Evolutionary conservation across 2,329 filamentous ascomycete species (phyloP), one percentile per base, ranked within the genome.

Genomic region (Dryadomyces sulphureus): DNA sequence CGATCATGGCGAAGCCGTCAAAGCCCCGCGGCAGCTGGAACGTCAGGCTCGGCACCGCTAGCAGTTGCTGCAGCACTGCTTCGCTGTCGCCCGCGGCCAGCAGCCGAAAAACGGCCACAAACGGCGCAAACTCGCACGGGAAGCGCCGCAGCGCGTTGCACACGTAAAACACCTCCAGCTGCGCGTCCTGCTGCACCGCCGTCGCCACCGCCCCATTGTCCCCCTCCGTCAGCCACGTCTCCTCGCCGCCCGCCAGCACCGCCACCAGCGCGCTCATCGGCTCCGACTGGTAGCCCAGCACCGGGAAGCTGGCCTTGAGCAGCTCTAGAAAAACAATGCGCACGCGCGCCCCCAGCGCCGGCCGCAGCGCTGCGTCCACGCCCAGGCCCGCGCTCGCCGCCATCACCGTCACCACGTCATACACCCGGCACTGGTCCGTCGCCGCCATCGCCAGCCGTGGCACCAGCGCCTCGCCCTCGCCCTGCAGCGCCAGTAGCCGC

Each of bases 111-210:
- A 45, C 6, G 6, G 17, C 5, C 16, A 25, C 40, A 43, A 39
- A 47, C 65, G 72, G 74, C n/a, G 93, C 19, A 9, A 85, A 80
- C 62, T 95, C 90, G 60, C 85, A 90, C 0, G 90, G 90, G 57
- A 88, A 95, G 46, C 90, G 79, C 49, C 76, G 73, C 38, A 81
- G 72, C 7, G 89, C 79, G 57, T 84, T 75, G 43, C 75, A 67
- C 27, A 94, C 76, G 50, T 72, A 77, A 43, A 65, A 67, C 20
- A 68, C 68, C 56, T 82, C 68, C 17, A 87, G 61, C 7, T 67
- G 56, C 19, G 67, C 60, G 51, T 84, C 76, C 17, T 69, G 62
- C 21, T 80, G 62, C 51, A 82, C 60, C 11, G 59, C 52, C 12
- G 55, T 55, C 30, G 62, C 55, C 19, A 67, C 54, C 34, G 66